A percentile compares a stretch with the other conserved stretches of the same genome.
phyloP scores from a whole-genome alignment of 2,329 filamentous ascomycete genomes.

The Blastomyces emzantsi region DNA sequence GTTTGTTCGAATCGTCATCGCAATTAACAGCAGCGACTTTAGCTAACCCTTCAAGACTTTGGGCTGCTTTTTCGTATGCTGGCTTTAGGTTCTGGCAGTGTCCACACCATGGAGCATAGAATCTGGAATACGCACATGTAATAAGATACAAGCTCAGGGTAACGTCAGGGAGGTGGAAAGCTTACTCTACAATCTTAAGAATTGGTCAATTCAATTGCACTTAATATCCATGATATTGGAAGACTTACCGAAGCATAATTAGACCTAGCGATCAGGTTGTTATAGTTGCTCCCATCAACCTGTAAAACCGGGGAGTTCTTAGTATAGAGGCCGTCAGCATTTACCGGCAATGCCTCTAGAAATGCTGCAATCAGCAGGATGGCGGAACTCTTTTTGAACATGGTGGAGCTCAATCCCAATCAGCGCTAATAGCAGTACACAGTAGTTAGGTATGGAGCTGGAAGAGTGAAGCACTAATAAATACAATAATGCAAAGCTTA shows the following conservation, averaged over 20 bases:
- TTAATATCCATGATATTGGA: neutral
- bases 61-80: constrained; percentile 88
- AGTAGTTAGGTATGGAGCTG: neutral
- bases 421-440: neutral
- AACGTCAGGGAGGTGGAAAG: constrained; percentile 10
- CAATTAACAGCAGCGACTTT: constrained; percentile 94
- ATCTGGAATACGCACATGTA: constrained; percentile 46
- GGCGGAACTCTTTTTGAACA: constrained; percentile 34
- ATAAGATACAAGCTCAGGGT: neutral
- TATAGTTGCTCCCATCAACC: constrained; percentile 68
- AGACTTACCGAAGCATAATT: constrained; percentile 78
- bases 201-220: constrained; percentile 16
- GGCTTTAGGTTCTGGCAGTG: constrained; percentile 96
- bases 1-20: constrained; percentile 88
- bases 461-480: neutral
- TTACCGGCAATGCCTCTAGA: constrained; percentile 56
- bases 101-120: constrained; percentile 97
- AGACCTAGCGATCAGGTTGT: constrained; percentile 72
- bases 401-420: constrained; percentile 15
- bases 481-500: constrained; percentile 1
- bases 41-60: constrained; percentile 78
- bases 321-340: constrained; percentile 62
- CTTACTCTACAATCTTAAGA: constrained; percentile 46
- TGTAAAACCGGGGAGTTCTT: constrained; percentile 84
- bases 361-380: constrained; percentile 49